Conservation (phyloP, 2,329 filamentous ascomycete species). For the Chaetothyriales sp. region DNA sequence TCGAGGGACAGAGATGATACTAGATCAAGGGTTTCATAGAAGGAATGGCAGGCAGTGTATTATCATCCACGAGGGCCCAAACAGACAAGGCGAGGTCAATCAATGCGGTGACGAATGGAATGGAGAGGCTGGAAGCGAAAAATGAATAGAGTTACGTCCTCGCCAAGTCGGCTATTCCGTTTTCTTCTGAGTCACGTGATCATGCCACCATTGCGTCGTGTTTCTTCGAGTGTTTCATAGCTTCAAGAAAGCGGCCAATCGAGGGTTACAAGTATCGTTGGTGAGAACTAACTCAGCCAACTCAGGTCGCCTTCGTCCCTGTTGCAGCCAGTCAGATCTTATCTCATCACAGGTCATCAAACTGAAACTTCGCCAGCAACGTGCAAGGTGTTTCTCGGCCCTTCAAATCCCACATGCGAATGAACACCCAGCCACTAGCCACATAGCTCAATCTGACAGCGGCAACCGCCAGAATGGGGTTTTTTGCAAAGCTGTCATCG, state of each 20-base stretch:
- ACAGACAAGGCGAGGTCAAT: not conserved
- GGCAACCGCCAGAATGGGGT: conserved; percentile 14
- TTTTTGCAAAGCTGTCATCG: conserved; percentile 15
- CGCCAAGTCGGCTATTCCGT: not conserved
- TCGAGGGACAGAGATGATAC: not conserved
- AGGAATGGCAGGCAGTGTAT: not conserved
- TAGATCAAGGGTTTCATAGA: not conserved
- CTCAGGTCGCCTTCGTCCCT: not conserved
- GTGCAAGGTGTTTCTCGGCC: conserved; percentile 11
- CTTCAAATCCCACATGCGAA: conserved; percentile 13
- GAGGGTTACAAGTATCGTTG: not conserved
- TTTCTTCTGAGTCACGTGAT: not conserved
- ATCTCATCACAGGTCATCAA: conserved; percentile 5
- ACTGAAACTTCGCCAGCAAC: conserved; percentile 14
- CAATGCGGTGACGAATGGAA: not conserved
- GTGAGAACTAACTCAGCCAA: not conserved
- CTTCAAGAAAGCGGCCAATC: not conserved
- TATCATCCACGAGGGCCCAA: not conserved
- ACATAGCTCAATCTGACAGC: conserved; percentile 16
- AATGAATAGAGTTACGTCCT: not conserved
- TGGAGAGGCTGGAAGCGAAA: not conserved
- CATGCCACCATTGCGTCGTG: not conserved
- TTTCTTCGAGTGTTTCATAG: no score
- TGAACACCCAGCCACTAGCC: conserved; percentile 12
- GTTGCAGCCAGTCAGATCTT: not conserved